Evolutionary conservation across 2,329 filamentous ascomycete species (phyloP).

Genomic region (Didymella segeticola): DNA sequence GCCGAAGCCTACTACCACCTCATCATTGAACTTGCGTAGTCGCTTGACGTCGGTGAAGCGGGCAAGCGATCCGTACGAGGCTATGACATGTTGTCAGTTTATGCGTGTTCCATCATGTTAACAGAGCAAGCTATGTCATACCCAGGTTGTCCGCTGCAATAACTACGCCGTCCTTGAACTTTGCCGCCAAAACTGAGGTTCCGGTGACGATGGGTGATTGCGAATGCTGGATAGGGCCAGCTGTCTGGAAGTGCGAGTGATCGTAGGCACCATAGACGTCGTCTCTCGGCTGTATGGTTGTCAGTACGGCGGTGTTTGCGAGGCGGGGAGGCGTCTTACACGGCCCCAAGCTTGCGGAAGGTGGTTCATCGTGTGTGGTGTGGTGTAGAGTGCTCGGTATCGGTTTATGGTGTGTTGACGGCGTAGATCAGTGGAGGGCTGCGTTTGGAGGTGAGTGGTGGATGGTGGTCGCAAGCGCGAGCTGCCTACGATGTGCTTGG

Average conservation of each 20-base stretch:
- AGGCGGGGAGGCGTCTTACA: constrained; percentile 53
- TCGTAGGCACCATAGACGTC: constrained; percentile 97
- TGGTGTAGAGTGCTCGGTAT: not conserved
- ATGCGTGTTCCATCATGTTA: not conserved
- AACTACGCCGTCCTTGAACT: constrained; percentile 95
- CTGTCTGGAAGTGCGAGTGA: constrained; percentile 77
- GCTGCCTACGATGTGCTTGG: constrained; percentile 22
- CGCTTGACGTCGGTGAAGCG: constrained; percentile 98
- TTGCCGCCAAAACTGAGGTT: constrained; percentile 92
- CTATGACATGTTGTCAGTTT: constrained; percentile 55
- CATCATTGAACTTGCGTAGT: constrained; percentile 84
- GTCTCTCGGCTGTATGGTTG: constrained; percentile 78
- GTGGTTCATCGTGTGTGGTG: constrained; percentile 64
- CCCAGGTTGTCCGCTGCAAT: constrained; percentile 97
- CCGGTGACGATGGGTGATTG: constrained; percentile 94
- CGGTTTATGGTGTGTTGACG: not conserved
- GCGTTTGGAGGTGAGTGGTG: constrained; percentile 31
- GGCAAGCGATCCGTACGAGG: constrained; percentile 93
- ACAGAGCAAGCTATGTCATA: constrained; percentile 52
- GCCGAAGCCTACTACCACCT: constrained; percentile 88
- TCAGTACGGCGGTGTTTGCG: constrained; percentile 26
- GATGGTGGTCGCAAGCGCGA: constrained; percentile 39
- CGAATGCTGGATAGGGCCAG: constrained; percentile 76
- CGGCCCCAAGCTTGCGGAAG: constrained; percentile 71
- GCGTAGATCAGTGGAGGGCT: constrained; percentile 8